These are phyloP conservation scores for Neurospora sp. DNA, from an alignment of 495 filamentous ascomycete genomes.

Conservation along the genomic window DNA sequence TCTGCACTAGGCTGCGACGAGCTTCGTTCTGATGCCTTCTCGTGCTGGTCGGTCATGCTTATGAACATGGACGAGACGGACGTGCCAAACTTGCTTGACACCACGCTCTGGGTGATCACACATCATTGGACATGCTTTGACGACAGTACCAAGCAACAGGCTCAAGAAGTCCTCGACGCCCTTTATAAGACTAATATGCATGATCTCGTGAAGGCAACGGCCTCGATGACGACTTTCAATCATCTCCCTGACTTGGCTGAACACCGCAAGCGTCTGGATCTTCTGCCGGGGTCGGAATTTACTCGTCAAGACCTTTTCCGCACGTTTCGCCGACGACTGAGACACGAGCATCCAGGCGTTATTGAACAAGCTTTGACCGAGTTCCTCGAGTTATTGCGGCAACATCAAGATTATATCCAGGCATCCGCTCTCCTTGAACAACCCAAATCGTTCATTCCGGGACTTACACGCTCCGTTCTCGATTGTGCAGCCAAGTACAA, in stretches of 20 bases:
- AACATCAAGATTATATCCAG: slow-evolving; percentile 73
- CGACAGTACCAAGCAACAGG: slow-evolving; percentile 44
- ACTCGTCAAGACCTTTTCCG: slow-evolving; percentile 36
- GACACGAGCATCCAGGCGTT: slow-evolving; percentile 75
- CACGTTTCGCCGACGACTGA: slow-evolving; percentile 59
- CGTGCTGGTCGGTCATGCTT: slow-evolving; percentile 74
- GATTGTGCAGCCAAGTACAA: slow-evolving; percentile 76
- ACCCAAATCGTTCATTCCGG: slow-evolving; percentile 61
- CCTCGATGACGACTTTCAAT: slow-evolving; percentile 67
- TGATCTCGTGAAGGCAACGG: slow-evolving; percentile 52
- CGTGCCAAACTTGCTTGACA: slow-evolving; percentile 66
- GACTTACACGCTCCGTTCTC: slow-evolving; percentile 64
- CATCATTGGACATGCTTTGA: slow-evolving; percentile 68
- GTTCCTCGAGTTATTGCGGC: slow-evolving; percentile 58
- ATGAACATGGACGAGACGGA: slow-evolving; percentile 64
- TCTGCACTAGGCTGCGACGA: slow-evolving; percentile 65
- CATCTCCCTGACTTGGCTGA: slow-evolving; percentile 59
- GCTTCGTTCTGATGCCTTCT: slow-evolving; percentile 67
- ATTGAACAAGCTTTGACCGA: slow-evolving; percentile 71
- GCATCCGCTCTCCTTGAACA: slow-evolving; percentile 76
- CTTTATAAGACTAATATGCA: slow-evolving; percentile 52
- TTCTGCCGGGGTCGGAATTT: slow-evolving; percentile 38
- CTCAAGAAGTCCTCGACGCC: slow-evolving; percentile 49
- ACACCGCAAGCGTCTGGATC: slow-evolving; percentile 51
- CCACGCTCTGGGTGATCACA: slow-evolving; percentile 77